Evolutionary conservation across 495 filamentous ascomycete genomes (phyloP), one percentile per base, ranked within the genome.

Genomic region (Xanthoparmelia taractica): DNA sequence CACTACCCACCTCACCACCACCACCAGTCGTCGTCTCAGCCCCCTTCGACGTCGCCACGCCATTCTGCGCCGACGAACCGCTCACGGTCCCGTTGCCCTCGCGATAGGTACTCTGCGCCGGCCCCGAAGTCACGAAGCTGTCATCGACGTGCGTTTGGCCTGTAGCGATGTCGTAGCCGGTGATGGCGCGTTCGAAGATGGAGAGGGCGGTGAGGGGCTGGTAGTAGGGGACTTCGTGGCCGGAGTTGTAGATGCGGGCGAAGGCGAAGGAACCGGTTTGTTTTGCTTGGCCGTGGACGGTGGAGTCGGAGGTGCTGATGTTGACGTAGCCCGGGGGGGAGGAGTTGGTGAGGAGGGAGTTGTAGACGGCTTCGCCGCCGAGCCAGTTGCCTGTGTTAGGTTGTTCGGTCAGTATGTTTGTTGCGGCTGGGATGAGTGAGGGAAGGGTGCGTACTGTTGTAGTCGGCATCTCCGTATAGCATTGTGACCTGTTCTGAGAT

Each of bases 231-330:
- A 86, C 80, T 68, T 85, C 81, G 66, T 86, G 84, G 8, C 84
- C 84, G 8, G 82, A 77, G 59, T 87, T 68, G 68, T 79, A 87
- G 47, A 87, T 78, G 2, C 84, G 78, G 18, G 76, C 74, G 73
- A 87, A 87, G 20, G 78, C 80, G 69, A 86, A 81, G 67, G 81
- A 79, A 38, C 82, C 82, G 67, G 79, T 73, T 69, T 87, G 83
- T 15, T 80, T 79, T 3, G 85, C 83, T 57, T 78, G 74, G 55
- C 84, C 81, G 20, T 77, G 78, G 29, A 77, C 68, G 60, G 77
- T 77, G 12, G 73, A 70, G 10, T 68, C 64, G 60, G 78, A 79
- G 25, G 76, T 76, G 20, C 60, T 68, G 23, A 83, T 66, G 37
- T 77, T 69, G 25, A 78, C 69, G 63, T 84, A 84, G 11, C 82